Percentiles rank a stretch among this genome's conserved stretches.
phyloP scores from a whole-genome alignment of 1,284 basidiomycete genomes.

The Sparassis latifolia region DNA sequence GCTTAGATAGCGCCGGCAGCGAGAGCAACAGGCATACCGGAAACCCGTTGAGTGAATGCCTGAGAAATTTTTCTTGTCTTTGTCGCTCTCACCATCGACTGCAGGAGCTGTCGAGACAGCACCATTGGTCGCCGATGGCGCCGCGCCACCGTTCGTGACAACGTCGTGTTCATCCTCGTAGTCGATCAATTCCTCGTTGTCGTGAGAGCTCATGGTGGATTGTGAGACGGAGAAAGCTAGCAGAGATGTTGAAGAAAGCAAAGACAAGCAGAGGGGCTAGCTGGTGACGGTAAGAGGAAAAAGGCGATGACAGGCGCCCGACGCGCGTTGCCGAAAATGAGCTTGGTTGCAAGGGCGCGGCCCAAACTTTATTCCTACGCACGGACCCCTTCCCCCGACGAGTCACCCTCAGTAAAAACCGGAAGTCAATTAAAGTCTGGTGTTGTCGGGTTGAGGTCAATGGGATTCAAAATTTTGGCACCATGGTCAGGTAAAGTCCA shows the following conservation, averaged over 20 bases:
- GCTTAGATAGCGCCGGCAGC: not conserved
- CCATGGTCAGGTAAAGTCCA: too few species aligned
- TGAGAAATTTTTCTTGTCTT: constrained; percentile 95
- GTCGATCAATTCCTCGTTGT: constrained; percentile 85
- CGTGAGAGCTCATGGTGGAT: constrained; percentile 59
- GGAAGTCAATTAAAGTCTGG: too few species aligned
- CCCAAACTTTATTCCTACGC: constrained; percentile 6
- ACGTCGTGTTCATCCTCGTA: constrained; percentile 94
- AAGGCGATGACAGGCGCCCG: constrained; percentile 18
- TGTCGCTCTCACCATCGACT: constrained; percentile 64
- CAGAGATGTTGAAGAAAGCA: constrained; percentile 18
- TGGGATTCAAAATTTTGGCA: too few species aligned
- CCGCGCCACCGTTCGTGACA: constrained; percentile 55
- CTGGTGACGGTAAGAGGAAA: constrained; percentile 30
- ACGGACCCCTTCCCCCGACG: constrained; percentile 6
- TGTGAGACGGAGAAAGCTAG: constrained; percentile 14
- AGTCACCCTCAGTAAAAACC: too few species aligned
- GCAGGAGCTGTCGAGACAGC: constrained; percentile 44
- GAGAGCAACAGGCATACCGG: constrained; percentile 47
- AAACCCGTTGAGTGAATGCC: constrained; percentile 97
- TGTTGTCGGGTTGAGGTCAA: too few species aligned
- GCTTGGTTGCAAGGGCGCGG: constrained; percentile 10
- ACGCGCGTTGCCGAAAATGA: constrained; percentile 21
- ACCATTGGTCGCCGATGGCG: constrained; percentile 39
- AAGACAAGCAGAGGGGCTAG: constrained; percentile 13